Evolutionary conservation across 768 basidiomycete species (phyloP).

Genomic region (Gymnopilus junonius): DNA sequence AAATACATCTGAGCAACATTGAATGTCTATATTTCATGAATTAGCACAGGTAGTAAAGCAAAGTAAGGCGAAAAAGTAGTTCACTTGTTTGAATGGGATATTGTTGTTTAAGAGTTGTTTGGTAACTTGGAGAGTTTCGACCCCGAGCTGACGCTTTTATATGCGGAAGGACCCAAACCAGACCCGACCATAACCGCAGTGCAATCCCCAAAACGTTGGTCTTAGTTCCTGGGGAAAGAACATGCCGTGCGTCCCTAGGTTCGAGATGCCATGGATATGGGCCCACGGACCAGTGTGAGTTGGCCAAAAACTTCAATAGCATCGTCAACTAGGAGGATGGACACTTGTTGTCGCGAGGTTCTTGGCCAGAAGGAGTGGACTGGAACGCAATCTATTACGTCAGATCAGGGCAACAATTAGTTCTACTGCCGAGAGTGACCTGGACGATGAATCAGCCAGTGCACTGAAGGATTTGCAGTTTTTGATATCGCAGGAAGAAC

Average conservation of each 20-base stretch:
- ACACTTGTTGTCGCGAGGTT: no score
- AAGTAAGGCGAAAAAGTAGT: no score
- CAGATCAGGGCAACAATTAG: neutral
- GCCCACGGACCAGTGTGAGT: no score
- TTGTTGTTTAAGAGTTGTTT: neutral
- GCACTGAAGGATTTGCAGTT: no score
- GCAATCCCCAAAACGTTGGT: neutral
- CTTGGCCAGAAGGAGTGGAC: neutral
- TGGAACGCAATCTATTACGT: neutral
- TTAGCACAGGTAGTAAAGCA: no score
- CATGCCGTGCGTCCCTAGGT: neutral
- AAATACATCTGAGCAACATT: neutral
- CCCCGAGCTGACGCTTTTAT: neutral
- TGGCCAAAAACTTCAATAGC: no score
- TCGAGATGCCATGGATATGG: neutral
- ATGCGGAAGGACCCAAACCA: neutral
- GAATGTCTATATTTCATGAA: neutral
- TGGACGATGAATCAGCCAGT: neutral
- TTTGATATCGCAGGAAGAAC: no score
- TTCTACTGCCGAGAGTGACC: neutral
- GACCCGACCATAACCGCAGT: neutral
- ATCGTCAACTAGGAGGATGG: no score
- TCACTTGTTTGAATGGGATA: neutral
- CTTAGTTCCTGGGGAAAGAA: neutral
- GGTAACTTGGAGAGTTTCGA: neutral